Evolutionary conservation across 768 basidiomycete genomes (phyloP).

Genomic region (Steccherinum ochraceum): DNA sequence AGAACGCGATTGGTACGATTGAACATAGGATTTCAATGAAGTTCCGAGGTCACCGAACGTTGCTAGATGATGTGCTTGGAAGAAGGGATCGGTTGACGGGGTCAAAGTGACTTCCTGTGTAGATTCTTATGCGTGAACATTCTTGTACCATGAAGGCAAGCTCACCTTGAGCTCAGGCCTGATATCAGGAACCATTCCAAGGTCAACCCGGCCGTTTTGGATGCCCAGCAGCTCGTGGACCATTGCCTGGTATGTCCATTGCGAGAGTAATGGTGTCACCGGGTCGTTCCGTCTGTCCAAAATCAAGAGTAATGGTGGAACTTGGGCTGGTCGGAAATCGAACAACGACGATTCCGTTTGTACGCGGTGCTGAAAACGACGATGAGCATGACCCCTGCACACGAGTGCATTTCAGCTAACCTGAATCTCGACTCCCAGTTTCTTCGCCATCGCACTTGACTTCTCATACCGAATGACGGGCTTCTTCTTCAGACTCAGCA

Average conservation of each 20-base stretch:
- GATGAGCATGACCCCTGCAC: background rate
- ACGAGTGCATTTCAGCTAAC: no score
- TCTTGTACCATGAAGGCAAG: no score
- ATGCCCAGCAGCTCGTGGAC: slow-evolving; percentile 95
- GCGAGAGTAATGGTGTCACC: slow-evolving; percentile 90
- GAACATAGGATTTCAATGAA: slow-evolving; percentile 86
- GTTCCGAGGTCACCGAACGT: slow-evolving; percentile 97
- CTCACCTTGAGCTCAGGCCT: slow-evolving; percentile 75
- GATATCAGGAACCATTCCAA: slow-evolving; percentile 80
- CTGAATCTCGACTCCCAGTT: slow-evolving; percentile 80
- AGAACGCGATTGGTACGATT: slow-evolving; percentile 85
- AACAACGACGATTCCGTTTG: slow-evolving; percentile 79
- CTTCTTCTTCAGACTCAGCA: slow-evolving; percentile 94
- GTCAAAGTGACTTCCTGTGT: slow-evolving; percentile 91
- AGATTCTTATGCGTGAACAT: no score
- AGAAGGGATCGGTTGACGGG: slow-evolving; percentile 88
- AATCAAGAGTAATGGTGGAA: slow-evolving; percentile 84
- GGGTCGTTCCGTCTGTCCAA: slow-evolving; percentile 96
- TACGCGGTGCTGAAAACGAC: slow-evolving; percentile 57
- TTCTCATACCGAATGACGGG: slow-evolving; percentile 91
- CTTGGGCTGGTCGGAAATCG: slow-evolving; percentile 86
- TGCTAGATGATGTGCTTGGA: slow-evolving; percentile 80
- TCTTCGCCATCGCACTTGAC: slow-evolving; percentile 90
- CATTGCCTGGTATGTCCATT: slow-evolving; percentile 99
- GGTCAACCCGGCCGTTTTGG: slow-evolving; percentile 86